Conservation (phyloP, 495 filamentous ascomycete species). For the Penicillium cosmopolitanum region DNA sequence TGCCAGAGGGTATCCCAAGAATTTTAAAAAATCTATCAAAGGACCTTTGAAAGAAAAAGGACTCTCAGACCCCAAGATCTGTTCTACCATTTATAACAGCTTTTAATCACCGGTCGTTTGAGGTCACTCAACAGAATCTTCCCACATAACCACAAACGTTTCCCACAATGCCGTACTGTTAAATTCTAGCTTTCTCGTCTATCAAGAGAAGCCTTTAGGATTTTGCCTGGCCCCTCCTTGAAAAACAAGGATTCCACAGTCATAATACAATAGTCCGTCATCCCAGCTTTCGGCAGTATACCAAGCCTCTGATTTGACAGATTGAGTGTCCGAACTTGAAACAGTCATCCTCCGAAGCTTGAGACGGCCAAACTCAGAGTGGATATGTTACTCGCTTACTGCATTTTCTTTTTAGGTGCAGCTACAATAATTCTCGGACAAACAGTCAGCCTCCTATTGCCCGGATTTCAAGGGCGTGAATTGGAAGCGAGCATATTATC, state of each 20-base stretch:
- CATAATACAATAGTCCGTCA: background rate
- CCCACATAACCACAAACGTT: too few species aligned
- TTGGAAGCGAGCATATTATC: background rate
- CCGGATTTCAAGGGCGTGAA: background rate
- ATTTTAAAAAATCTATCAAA: too few species aligned
- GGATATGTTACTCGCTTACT: background rate
- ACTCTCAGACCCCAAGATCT: too few species aligned
- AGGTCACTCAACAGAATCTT: too few species aligned
- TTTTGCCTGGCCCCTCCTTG: too few species aligned
- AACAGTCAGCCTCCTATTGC: background rate
- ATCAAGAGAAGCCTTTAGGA: too few species aligned
- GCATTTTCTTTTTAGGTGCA: background rate
- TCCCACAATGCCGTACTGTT: too few species aligned
- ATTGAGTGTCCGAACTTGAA: background rate
- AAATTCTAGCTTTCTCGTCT: too few species aligned
- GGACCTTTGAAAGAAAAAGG: too few species aligned
- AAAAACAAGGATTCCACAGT: background rate
- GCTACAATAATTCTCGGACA: background rate
- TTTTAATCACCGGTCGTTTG: too few species aligned
- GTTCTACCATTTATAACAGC: too few species aligned
- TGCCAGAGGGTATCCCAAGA: too few species aligned
- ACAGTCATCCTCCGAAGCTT: background rate
- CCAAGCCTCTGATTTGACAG: background rate
- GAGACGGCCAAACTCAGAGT: background rate
- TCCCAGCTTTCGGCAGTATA: background rate